Base-by-base conservation (phyloP, 2,329 filamentous ascomycete species). In the Aspergillus costaricaensis region DNA sequence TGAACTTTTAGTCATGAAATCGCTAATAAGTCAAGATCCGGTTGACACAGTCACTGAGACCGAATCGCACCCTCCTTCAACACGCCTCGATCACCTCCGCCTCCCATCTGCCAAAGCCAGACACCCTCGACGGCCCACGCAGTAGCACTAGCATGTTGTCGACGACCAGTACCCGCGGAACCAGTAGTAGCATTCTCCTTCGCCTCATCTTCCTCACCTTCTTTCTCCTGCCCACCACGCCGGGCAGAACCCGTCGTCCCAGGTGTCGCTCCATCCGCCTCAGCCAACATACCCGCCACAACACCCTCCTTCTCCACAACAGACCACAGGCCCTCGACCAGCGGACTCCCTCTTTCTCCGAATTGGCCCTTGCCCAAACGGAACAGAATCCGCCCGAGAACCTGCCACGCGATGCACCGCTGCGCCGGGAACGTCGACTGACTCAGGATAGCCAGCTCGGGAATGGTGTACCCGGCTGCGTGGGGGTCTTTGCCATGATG, bases 401-500 rank as follows among this genome's bases (percentile, higher is more conserved):
- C 94, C 77, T 96, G 94, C 76, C 92, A 97, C 0, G 95, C 92
- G 63, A 98, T 85, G 71, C 95, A 97, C 10, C 94, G 81, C 79
- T 99, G 95, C 0, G 91, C 89, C 0, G 95, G 86, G 19, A 96
- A 91, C 0, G 88, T 87, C 58, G 91, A 96, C 36, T 94, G 85
- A 4, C 91, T 88, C 2, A 97, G 83, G 32, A 89, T 86, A 1
- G 92, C 88, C 1, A 99, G 82, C 76, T 99, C 95, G 0, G 88
- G 86, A 30, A 99, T 85, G 0, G 95, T 98, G 77, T 99, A 99
- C 0, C 95, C 95, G 0, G 95, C 95, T 1, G 93, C 91, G 76
- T 96, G 92, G 15, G 95, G 95, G 1, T 94, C 93, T 60, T 93
- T 87, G 64, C 90, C 92, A 74, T 99, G 95, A 75, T 99, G 94